Evolutionary conservation across 352 stramenopile species (phyloP).

Genomic region (Phytophthora foliorum): DNA sequence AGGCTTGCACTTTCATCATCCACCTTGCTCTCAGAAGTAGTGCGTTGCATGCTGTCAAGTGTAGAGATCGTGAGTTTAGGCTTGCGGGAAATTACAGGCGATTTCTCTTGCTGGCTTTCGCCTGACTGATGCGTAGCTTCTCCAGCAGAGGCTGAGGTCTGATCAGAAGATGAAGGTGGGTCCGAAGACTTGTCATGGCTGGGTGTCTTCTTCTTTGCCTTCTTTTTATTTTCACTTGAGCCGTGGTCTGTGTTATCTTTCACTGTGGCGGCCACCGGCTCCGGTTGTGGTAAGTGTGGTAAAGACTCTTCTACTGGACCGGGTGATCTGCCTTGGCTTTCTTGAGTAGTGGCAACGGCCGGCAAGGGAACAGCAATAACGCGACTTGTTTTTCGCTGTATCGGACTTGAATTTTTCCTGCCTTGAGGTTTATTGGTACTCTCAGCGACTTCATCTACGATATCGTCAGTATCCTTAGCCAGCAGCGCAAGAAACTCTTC

Average conservation of each 20-base stretch:
- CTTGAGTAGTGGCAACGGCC: background rate
- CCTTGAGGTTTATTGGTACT: background rate
- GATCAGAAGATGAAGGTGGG: background rate
- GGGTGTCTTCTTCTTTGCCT: constrained; percentile 32
- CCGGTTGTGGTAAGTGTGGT: background rate
- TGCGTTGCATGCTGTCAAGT: background rate
- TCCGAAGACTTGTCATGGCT: background rate
- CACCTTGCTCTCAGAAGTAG: background rate
- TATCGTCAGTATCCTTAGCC: constrained; percentile 44
- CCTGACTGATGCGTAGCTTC: background rate
- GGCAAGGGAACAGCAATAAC: constrained; percentile 4
- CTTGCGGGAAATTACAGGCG: constrained; percentile 3
- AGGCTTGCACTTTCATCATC: constrained; percentile 8
- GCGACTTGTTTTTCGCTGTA: constrained; percentile 51
- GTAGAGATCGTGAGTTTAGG: constrained; percentile 28
- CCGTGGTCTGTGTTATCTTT: constrained; percentile 8
- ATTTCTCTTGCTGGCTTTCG: constrained; percentile 8
- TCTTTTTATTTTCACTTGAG: constrained; percentile 32
- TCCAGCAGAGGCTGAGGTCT: constrained; percentile 6
- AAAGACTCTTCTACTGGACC: constrained; percentile 22
- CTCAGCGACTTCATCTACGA: constrained; percentile 25
- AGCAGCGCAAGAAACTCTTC: constrained; percentile 71
- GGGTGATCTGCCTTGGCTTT: constrained; percentile 8
- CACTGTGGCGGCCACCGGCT: background rate
- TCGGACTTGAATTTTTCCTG: constrained; percentile 38